Percentiles rank a stretch among this genome's conserved stretches.
Conservation (phyloP, 1,284 basidiomycete species). For the Ceratobasidium sp. region DNA sequence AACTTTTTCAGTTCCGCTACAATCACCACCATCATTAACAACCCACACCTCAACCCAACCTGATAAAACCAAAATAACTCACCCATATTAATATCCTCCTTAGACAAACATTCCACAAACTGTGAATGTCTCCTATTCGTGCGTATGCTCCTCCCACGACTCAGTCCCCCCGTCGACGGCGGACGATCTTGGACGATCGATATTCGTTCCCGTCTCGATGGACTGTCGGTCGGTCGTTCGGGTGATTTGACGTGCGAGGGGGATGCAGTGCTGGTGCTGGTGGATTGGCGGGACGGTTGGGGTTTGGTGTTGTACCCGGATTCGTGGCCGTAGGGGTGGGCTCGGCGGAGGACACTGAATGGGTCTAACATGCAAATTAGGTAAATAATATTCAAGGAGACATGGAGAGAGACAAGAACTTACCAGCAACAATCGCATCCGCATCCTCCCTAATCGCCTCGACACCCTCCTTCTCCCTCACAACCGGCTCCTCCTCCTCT, state of each 20-base stretch:
- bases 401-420: slow-evolving; percentile 32
- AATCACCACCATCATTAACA: no score
- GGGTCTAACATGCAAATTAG: background rate
- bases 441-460: slow-evolving; percentile 54
- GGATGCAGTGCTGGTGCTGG: slow-evolving; percentile 44
- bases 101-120: slow-evolving; percentile 77
- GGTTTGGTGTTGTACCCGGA: slow-evolving; percentile 43
- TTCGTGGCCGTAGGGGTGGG: slow-evolving; percentile 15
- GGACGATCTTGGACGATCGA: background rate
- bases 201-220: background rate
- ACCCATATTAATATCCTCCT: slow-evolving; percentile 83
- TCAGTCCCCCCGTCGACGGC: slow-evolving; percentile 16
- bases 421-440: slow-evolving; percentile 56
- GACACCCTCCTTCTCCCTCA: slow-evolving; percentile 29
- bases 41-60: no score
- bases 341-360: slow-evolving; percentile 1
- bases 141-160: slow-evolving; percentile 78
- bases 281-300: slow-evolving; percentile 46
- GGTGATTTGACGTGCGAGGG: slow-evolving; percentile 46
- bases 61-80: slow-evolving; percentile 54
- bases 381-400: background rate
- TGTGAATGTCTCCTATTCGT: slow-evolving; percentile 75
- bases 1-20: slow-evolving; percentile 88
- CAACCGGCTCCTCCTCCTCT: slow-evolving; percentile 2
- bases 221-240: slow-evolving; percentile 15